These are phyloP conservation scores for Candida palmyrensis DNA, from an alignment of 805 yeast species.

Conservation along the genomic window DNA sequence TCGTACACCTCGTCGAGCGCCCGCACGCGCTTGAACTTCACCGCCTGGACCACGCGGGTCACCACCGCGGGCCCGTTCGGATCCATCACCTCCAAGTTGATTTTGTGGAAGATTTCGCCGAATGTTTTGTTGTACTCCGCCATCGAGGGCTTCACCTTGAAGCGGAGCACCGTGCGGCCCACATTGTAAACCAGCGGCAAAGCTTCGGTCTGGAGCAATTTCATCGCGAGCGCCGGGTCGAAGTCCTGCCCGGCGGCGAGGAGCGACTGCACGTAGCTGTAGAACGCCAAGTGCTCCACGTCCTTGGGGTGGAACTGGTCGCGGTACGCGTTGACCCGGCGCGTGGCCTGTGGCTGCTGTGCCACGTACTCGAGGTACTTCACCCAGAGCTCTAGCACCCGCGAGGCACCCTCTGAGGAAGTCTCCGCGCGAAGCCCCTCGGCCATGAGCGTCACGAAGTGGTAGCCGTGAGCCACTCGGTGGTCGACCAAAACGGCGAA, in stretches of 20 bases:
- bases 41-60: constrained; percentile 17
- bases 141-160: constrained; percentile 1
- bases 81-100: constrained; percentile 20
- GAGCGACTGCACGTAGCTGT: constrained; percentile 29
- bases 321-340: not conserved
- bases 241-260: constrained; percentile 16
- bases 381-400: constrained; percentile 30
- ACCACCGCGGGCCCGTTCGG: constrained; percentile 27
- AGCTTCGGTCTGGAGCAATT: constrained; percentile 21
- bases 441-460: constrained; percentile 20
- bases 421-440: constrained; percentile 9
- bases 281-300: constrained; percentile 24
- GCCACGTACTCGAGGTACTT: constrained; percentile 22
- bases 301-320: constrained; percentile 9
- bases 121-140: constrained; percentile 5
- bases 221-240: constrained; percentile 18
- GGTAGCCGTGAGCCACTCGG: constrained; percentile 29
- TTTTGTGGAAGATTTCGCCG: constrained; percentile 5
- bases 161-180: constrained; percentile 3
- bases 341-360: constrained; percentile 1
- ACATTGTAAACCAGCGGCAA: constrained; percentile 11
- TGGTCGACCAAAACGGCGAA: constrained; percentile 24
- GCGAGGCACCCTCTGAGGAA: constrained; percentile 13
- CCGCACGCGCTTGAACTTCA: constrained; percentile 13
- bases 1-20: constrained; percentile 17